Percentiles rank a stretch among this genome's conserved stretches.
phyloP scores from a whole-genome alignment of 352 stramenopile species.

The Detonula confervacea region DNA sequence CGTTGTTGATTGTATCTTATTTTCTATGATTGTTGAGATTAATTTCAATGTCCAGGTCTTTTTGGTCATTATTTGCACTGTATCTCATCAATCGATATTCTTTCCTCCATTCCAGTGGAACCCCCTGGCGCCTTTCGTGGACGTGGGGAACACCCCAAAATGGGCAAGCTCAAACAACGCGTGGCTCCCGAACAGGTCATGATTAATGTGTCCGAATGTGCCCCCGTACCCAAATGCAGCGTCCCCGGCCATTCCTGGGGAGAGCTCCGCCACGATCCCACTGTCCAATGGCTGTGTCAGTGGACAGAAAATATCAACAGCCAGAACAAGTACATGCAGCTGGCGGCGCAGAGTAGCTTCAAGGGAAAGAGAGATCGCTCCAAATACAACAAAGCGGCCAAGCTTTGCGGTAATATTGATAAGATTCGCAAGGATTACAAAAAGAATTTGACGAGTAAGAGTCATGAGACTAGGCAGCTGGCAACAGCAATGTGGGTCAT shows the following conservation, averaged over 20 bases:
- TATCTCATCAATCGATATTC: neutral
- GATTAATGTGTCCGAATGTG: conserved; percentile 91
- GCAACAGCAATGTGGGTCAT: conserved; percentile 99
- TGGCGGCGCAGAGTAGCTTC: conserved; percentile 97
- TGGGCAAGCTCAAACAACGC: conserved; percentile 97
- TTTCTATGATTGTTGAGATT: neutral
- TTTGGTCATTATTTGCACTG: neutral
- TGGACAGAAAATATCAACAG: conserved; percentile 98
- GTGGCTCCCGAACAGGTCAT: conserved; percentile 96
- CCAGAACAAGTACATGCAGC: conserved; percentile 99
- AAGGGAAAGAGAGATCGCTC: conserved; percentile 98
- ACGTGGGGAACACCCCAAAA: conserved; percentile 98
- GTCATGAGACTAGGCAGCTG: conserved; percentile 92
- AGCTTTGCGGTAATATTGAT: conserved; percentile 97
- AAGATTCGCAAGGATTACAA: conserved; percentile 88
- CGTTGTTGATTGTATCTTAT: conserved; percentile 22
- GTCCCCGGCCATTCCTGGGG: conserved; percentile 94
- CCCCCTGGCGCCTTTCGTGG: conserved; percentile 98
- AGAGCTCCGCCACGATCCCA: conserved; percentile 94
- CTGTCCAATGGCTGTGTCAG: conserved; percentile 87
- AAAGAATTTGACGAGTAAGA: conserved; percentile 87
- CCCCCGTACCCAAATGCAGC: conserved; percentile 69
- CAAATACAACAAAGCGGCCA: conserved; percentile 99
- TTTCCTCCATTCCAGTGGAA: conserved; percentile 89
- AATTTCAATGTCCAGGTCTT: conserved; percentile 69